Evolutionary conservation across 1,284 basidiomycete genomes (phyloP).

Genomic region (Athelia sp.): DNA sequence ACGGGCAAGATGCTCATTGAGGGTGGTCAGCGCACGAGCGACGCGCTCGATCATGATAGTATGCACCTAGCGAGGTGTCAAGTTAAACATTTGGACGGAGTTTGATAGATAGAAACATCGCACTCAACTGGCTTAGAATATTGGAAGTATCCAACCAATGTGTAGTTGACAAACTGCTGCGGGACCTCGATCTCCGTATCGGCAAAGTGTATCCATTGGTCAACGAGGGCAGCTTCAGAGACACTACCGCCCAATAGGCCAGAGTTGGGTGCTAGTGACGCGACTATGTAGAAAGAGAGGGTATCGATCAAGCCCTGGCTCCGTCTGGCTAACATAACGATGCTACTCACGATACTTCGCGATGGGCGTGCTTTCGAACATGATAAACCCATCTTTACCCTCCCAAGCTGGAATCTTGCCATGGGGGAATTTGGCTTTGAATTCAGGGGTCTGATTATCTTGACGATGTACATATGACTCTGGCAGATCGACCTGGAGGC

Average conservation of each 20-base stretch:
- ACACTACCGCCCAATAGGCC: conserved; percentile 52
- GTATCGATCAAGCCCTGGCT: not conserved
- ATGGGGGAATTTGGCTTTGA: conserved; percentile 74
- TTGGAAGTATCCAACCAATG: conserved; percentile 15
- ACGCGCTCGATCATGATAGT: conserved; percentile 46
- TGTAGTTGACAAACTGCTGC: conserved; percentile 20
- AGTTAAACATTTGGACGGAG: not conserved
- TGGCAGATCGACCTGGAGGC: conserved; percentile 61
- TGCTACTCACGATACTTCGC: conserved; percentile 81
- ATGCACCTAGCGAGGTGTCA: conserved; percentile 46
- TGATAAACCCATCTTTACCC: conserved; percentile 70
- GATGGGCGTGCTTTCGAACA: conserved; percentile 81
- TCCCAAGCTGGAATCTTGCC: conserved; percentile 87
- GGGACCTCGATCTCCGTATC: conserved; percentile 48
- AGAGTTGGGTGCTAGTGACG: conserved; percentile 62
- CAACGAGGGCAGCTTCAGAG: conserved; percentile 57
- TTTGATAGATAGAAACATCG: conserved; percentile 18
- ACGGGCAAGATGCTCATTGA: conserved; percentile 73
- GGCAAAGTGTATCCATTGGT: conserved; percentile 64
- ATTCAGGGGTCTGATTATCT: conserved; percentile 78
- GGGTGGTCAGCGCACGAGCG: conserved; percentile 51
- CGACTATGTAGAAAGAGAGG: conserved; percentile 46
- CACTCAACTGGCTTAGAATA: conserved; percentile 28
- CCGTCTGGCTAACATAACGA: conserved; percentile 16
- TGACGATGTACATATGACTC: conserved; percentile 58